A percentile compares a stretch with the other conserved stretches of the same genome.
These are phyloP conservation scores for Verticillium nubilum DNA, from an alignment of 2,329 filamentous ascomycete genomes.

Conservation along the genomic window DNA sequence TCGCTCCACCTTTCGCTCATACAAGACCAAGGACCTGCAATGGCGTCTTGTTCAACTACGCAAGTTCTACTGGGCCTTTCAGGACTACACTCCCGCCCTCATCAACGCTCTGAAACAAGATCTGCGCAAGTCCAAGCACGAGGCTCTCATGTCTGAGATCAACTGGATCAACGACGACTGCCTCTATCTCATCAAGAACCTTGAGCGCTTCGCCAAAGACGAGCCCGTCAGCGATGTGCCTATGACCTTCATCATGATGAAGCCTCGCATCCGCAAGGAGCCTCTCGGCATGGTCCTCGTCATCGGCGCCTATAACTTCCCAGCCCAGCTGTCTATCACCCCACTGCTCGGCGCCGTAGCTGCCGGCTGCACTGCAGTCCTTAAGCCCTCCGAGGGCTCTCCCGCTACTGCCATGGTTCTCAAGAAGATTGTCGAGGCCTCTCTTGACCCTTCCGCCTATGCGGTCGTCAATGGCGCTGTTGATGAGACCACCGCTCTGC, in stretches of 20 bases:
- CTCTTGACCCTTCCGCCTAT: slow-evolving; percentile 74
- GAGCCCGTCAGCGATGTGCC: slow-evolving; percentile 68
- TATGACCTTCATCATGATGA: slow-evolving; percentile 62
- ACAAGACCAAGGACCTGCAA: slow-evolving; percentile 76
- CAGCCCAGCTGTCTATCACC: slow-evolving; percentile 71
- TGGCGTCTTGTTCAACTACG: slow-evolving; percentile 83
- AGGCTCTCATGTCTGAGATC: slow-evolving; percentile 69
- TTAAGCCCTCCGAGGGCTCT: slow-evolving; percentile 87
- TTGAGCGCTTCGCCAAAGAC: slow-evolving; percentile 79
- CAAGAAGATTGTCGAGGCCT: slow-evolving; percentile 69
- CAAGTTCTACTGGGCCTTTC: slow-evolving; percentile 89
- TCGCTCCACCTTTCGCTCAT: slow-evolving; percentile 66
- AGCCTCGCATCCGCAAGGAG: slow-evolving; percentile 76
- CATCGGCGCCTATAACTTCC: slow-evolving; percentile 94
- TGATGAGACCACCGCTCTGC: slow-evolving; percentile 71
- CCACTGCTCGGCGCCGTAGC: slow-evolving; percentile 87
- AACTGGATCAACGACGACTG: slow-evolving; percentile 78
- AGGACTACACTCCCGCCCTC: slow-evolving; percentile 70
- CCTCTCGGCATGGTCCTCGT: slow-evolving; percentile 78
- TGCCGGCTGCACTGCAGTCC: slow-evolving; percentile 80
- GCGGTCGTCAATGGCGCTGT: slow-evolving; percentile 74
- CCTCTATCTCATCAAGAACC: slow-evolving; percentile 68
- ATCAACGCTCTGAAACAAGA: slow-evolving; percentile 72
- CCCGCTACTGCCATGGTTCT: slow-evolving; percentile 72
- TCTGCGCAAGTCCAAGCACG: slow-evolving; percentile 70